A percentile compares a stretch with the other conserved stretches of the same genome.
Conservation (phyloP, 495 filamentous ascomycete species). For the Physcia stellaris region DNA sequence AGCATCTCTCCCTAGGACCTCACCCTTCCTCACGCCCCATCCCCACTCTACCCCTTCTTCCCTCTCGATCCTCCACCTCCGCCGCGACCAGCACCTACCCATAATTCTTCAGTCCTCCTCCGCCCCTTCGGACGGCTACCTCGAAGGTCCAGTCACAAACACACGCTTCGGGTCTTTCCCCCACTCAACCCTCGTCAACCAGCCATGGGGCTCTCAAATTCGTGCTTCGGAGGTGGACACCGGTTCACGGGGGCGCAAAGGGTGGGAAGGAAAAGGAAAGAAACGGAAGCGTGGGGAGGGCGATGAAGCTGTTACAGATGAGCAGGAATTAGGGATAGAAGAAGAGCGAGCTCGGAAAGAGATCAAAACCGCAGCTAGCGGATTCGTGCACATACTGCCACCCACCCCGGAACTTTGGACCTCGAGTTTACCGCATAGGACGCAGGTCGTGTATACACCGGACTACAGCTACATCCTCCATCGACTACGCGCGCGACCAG, state of each 20-base stretch:
- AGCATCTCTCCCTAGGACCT: too few species aligned
- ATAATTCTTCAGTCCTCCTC: slow-evolving; percentile 49
- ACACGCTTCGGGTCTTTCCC: slow-evolving; percentile 94
- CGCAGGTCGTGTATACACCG: slow-evolving; percentile 94
- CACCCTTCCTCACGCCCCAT: slow-evolving; percentile 61
- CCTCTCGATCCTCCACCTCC: slow-evolving; percentile 70
- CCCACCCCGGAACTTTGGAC: slow-evolving; percentile 96
- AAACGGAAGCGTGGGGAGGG: slow-evolving; percentile 40
- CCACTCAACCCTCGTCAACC: slow-evolving; percentile 65
- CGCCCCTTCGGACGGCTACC: slow-evolving; percentile 53
- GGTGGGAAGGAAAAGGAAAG: slow-evolving; percentile 18
- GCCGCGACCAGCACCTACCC: slow-evolving; percentile 67
- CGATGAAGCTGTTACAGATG: slow-evolving; percentile 12
- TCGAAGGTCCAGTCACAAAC: slow-evolving; percentile 73
- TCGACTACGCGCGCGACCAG: slow-evolving; percentile 68
- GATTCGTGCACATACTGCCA: slow-evolving; percentile 80
- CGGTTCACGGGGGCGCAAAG: slow-evolving; percentile 57
- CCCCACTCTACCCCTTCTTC: slow-evolving; percentile 36
- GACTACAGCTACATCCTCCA: slow-evolving; percentile 95
- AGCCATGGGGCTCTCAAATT: slow-evolving; percentile 86
- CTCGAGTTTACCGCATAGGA: slow-evolving; percentile 74
- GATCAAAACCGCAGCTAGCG: slow-evolving; percentile 51
- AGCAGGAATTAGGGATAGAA: slow-evolving; percentile 15
- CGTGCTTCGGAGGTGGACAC: slow-evolving; percentile 82
- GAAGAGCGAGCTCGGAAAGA: slow-evolving; percentile 18